Conservation (phyloP, 1,139 yeast genomes). For the Meyerozyma elateridarum region DNA sequence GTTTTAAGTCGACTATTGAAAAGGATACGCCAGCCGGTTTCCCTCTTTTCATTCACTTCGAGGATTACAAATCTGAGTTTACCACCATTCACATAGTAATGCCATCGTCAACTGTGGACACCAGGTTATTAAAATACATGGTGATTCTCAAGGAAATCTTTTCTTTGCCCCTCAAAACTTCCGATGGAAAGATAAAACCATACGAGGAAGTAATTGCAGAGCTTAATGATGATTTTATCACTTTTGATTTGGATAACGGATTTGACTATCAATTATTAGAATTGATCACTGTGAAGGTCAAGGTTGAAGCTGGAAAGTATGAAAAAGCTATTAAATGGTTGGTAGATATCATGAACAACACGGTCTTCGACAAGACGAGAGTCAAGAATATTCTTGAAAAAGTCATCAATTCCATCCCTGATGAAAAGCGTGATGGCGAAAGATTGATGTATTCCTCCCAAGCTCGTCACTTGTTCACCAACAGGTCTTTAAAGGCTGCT, state of each 20-base stretch:
- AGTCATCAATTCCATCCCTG: conserved; percentile 70
- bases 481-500: conserved; percentile 60
- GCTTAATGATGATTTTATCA: conserved; percentile 70
- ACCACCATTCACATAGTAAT: conserved; percentile 64
- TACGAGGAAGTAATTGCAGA: conserved; percentile 72
- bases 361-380: conserved; percentile 70
- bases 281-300: conserved; percentile 54
- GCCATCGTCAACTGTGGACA: conserved; percentile 59
- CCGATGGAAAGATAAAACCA: conserved; percentile 50
- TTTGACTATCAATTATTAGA: conserved; percentile 63
- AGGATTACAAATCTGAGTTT: conserved; percentile 76
- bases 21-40: conserved; percentile 45
- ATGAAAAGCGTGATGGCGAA: conserved; percentile 74
- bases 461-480: conserved; percentile 48
- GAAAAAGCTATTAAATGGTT: conserved; percentile 73
- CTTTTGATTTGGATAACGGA: conserved; percentile 51
- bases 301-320: conserved; percentile 62
- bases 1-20: conserved; percentile 25
- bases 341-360: conserved; percentile 54
- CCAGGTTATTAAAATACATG: conserved; percentile 58
- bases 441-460: conserved; percentile 63
- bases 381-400: conserved; percentile 70
- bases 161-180: conserved; percentile 65
- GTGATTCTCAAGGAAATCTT: conserved; percentile 63
- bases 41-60: conserved; percentile 74